These are phyloP conservation scores for Sporothrix euskadiensis DNA, from an alignment of 2,329 filamentous ascomycete genomes.

Conservation along the genomic window DNA sequence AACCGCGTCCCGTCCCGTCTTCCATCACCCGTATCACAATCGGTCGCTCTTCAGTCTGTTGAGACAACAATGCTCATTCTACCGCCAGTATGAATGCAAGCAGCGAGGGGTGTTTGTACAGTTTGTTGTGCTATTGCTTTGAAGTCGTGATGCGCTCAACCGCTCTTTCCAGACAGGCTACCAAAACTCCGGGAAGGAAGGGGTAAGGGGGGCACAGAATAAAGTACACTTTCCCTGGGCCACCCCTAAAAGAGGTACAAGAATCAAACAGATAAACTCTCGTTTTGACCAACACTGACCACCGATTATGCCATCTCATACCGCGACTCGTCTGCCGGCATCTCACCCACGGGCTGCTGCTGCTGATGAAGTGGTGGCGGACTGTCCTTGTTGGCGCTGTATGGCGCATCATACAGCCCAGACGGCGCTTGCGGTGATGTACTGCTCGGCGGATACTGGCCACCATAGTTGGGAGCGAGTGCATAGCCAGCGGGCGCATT, in stretches of 20 bases:
- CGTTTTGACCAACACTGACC: background rate
- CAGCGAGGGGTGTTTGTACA: background rate
- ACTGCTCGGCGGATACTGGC: constrained; percentile 19
- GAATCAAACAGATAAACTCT: background rate
- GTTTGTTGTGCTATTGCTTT: background rate
- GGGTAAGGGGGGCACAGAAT: background rate
- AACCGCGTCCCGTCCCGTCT: background rate
- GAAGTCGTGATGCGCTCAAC: background rate
- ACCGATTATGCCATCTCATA: constrained; percentile 24
- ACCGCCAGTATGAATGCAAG: background rate
- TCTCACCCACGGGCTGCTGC: constrained; percentile 12
- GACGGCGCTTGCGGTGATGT: constrained; percentile 23
- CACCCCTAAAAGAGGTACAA: background rate
- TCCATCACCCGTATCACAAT: background rate
- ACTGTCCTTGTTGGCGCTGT: background rate
- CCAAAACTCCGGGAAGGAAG: background rate
- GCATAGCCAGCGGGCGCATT: constrained; percentile 20
- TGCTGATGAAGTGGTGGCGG: constrained; percentile 1
- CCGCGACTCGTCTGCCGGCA: constrained; percentile 1
- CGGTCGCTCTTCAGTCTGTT: background rate
- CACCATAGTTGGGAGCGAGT: constrained; percentile 14
- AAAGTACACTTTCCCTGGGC: background rate
- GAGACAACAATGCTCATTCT: background rate
- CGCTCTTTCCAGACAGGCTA: background rate
- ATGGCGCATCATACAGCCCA: constrained; percentile 19